Conservation (phyloP, 2,329 filamentous ascomycete species). For the Lachnellula cervina region DNA sequence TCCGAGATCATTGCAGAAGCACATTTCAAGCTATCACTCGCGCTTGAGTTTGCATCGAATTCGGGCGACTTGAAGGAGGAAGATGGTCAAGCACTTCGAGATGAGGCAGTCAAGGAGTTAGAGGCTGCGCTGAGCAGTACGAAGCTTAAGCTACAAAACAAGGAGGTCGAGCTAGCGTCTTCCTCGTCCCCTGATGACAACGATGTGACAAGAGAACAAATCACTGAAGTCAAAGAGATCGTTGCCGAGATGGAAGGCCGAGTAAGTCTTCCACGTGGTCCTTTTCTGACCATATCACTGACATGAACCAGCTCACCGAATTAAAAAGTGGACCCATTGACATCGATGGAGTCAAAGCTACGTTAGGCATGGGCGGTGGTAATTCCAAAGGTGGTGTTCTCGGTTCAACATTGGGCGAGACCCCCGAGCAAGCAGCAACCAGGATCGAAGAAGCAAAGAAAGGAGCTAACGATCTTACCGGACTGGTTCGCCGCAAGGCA, state of each 20-base stretch:
- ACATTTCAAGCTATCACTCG: constrained; percentile 93
- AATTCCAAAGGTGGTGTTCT: constrained; percentile 54
- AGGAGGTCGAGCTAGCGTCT: constrained; percentile 61
- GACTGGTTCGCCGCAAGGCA: constrained; percentile 65
- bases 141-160: constrained; percentile 63
- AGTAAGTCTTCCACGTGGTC: constrained; percentile 39
- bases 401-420: constrained; percentile 58
- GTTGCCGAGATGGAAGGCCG: constrained; percentile 74
- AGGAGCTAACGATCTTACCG: constrained; percentile 63
- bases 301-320: constrained; percentile 53
- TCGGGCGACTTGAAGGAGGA: constrained; percentile 38
- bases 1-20: constrained; percentile 87
- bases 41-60: constrained; percentile 80
- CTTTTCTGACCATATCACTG: constrained; percentile 9
- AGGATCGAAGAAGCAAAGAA: constrained; percentile 69
- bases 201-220: constrained; percentile 55
- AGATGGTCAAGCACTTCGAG: constrained; percentile 64
- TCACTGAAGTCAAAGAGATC: constrained; percentile 72
- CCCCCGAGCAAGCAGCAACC: constrained; percentile 55
- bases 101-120: constrained; percentile 67
- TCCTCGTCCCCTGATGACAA: constrained; percentile 62
- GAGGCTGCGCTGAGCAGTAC: constrained; percentile 70
- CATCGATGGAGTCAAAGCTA: constrained; percentile 40
- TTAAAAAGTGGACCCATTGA: constrained; percentile 60
- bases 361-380: constrained; percentile 41